These are phyloP conservation scores for Acanthamoeba healyi DNA, from an alignment of 208 protist species.

Conservation along the genomic window DNA sequence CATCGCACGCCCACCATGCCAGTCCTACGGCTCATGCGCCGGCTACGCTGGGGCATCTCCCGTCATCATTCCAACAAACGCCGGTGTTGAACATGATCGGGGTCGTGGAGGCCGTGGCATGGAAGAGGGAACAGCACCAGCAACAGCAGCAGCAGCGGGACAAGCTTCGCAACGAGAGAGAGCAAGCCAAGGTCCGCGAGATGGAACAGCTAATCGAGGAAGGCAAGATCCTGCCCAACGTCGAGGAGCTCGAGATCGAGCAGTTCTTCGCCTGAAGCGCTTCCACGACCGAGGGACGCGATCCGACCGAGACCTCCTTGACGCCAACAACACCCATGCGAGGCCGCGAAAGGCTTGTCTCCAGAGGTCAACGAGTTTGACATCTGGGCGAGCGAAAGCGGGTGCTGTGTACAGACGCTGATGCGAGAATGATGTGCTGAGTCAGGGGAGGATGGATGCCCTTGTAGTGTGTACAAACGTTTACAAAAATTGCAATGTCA, in stretches of 20 bases:
- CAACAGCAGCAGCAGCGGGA: conserved; percentile 21
- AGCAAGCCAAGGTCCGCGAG: neutral
- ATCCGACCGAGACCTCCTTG: no score
- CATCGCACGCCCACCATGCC: neutral
- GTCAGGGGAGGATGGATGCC: no score
- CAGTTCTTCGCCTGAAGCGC: conserved; percentile 36
- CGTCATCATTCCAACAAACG: neutral
- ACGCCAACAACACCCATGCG: no score
- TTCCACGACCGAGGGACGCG: no score
- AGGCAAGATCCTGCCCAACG: neutral
- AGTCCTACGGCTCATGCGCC: neutral
- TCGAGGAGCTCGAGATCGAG: conserved; percentile 25
- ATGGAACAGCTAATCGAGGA: conserved; percentile 34
- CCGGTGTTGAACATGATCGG: neutral
- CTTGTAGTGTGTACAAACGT: neutral
- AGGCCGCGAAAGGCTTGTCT: no score
- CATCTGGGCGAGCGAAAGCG: no score
- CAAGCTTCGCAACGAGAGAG: neutral
- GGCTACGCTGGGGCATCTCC: neutral
- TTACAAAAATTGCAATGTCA: neutral
- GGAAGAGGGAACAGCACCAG: conserved; percentile 7
- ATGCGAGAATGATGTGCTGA: no score
- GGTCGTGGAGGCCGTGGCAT: neutral
- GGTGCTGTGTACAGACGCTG: no score
- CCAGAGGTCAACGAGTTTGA: no score